Base-by-base conservation (phyloP, 2,329 filamentous ascomycete species). In the Talaromyces sp. region DNA sequence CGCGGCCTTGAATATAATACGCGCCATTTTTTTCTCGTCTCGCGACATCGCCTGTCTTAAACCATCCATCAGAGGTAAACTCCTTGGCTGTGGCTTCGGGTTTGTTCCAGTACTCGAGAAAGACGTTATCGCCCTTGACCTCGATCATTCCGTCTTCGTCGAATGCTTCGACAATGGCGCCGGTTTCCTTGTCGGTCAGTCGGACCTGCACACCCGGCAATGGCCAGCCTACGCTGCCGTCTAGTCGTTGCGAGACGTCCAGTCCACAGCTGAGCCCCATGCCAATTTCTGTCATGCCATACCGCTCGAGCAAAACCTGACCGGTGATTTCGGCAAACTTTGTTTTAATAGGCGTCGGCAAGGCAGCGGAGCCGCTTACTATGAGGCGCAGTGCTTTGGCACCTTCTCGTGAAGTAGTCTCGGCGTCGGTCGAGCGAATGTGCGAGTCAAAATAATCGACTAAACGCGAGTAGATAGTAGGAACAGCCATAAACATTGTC, bases 1-100 rank as follows among this genome's bases (percentile, higher is more conserved):
- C 80, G 11, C 81, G 76, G 9, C 81, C 82, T 57, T 82, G 73
- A 57, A 84, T 83, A 41, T 74, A 84, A 65, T 83, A 84, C 70
- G 81, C 67, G 62, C 78, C 61, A 11, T 60, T 64, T 5, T 62
- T 63, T 31, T 55, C 54, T 17, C 74, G 70, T 19, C 69, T 67
- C 1, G 75, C 75, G 4, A 77, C 72, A 61, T 82, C 80, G 10
- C 79, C 79, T 0, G 79, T 81, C 63, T 76, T 77, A 66, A 80
- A 82, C 72, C 79, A 82, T 10, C 78, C 78, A 50, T 81, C 77
- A 1, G 68, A 61, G 1, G 79, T 77, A 58, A 81, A 80, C 19
- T 78, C 79, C 38, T 72, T 74, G 1, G 72, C 69, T 6, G 79
- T 81, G 1, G 77, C 77, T 59, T 80, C 76, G 0, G 76, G 77